Evolutionary conservation across 768 basidiomycete species (phyloP).

Genomic region (Cantharellus anzutake): DNA sequence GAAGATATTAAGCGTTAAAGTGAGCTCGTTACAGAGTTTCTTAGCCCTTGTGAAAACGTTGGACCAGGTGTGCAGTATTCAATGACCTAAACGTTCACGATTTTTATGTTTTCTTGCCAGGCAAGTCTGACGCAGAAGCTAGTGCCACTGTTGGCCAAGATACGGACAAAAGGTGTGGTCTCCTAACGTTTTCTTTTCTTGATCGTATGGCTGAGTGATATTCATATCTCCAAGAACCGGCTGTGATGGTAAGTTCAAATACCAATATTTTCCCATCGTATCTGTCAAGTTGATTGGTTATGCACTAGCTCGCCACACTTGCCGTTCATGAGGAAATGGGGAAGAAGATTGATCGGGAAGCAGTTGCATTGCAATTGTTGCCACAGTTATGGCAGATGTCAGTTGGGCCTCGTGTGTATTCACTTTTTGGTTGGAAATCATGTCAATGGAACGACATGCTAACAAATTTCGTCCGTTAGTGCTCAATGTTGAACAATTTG

Average conservation of each 20-base stretch:
- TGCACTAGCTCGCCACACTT: conserved; percentile 58
- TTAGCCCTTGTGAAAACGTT: conserved; percentile 74
- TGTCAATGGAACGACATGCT: neutral
- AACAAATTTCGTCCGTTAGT: conserved; percentile 10
- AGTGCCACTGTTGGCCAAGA: conserved; percentile 84
- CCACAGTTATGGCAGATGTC: conserved; percentile 96
- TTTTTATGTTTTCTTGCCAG: conserved; percentile 18
- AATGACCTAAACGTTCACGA: neutral
- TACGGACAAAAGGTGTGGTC: conserved; percentile 51
- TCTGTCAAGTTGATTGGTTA: neutral
- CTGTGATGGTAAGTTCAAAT: conserved; percentile 52
- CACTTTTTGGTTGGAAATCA: neutral
- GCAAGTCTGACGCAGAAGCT: conserved; percentile 84
- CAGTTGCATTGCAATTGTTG: conserved; percentile 71
- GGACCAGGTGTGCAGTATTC: conserved; percentile 41
- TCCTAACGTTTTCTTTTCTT: neutral
- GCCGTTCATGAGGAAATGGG: conserved; percentile 94
- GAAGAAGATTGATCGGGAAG: conserved; percentile 80
- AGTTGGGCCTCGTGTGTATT: conserved; percentile 67
- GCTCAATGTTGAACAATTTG: conserved; percentile 47
- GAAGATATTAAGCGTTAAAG: conserved; percentile 74
- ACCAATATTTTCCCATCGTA: neutral
- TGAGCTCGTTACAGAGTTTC: conserved; percentile 71
- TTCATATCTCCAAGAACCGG: conserved; percentile 35
- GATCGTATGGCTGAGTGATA: neutral